These are phyloP conservation scores for Trichoderma oligosporum DNA, from an alignment of 2,329 filamentous ascomycete genomes.

Conservation along the genomic window DNA sequence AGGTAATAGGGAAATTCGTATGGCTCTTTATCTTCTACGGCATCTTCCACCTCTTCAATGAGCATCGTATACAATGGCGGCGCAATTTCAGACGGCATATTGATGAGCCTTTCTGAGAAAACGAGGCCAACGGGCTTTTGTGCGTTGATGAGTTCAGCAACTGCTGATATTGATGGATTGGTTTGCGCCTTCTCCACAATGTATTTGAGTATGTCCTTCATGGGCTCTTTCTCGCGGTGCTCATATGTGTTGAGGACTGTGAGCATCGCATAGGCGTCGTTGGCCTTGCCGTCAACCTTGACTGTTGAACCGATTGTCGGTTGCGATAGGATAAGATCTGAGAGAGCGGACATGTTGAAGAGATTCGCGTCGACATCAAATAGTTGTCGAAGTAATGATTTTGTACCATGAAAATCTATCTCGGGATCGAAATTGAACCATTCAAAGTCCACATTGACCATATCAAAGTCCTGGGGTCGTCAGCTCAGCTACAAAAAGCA, in stretches of 20 bases:
- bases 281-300: conserved; percentile 93
- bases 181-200: conserved; percentile 54
- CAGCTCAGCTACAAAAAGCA: conserved; percentile 2
- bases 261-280: conserved; percentile 87
- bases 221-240: conserved; percentile 69
- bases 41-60: conserved; percentile 82
- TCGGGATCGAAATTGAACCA: conserved; percentile 93
- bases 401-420: conserved; percentile 92
- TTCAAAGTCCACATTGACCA: conserved; percentile 95
- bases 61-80: conserved; percentile 96
- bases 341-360: conserved; percentile 81
- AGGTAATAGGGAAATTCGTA: conserved; percentile 94
- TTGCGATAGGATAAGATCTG: conserved; percentile 84
- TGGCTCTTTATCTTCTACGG: conserved; percentile 84
- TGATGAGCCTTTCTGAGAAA: conserved; percentile 90
- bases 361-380: conserved; percentile 83
- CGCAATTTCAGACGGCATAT: conserved; percentile 89
- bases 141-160: conserved; percentile 53
- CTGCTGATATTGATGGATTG: conserved; percentile 52
- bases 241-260: conserved; percentile 80
- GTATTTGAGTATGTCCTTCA: conserved; percentile 70
- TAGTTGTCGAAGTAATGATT: conserved; percentile 83
- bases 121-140: conserved; percentile 72
- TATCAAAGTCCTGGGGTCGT: conserved; percentile 69
- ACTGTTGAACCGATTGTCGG: conserved; percentile 87